Evolutionary conservation across 2,329 filamentous ascomycete species (phyloP), one percentile per base, ranked within the genome.

Genomic region (Colletotrichum sp.): DNA sequence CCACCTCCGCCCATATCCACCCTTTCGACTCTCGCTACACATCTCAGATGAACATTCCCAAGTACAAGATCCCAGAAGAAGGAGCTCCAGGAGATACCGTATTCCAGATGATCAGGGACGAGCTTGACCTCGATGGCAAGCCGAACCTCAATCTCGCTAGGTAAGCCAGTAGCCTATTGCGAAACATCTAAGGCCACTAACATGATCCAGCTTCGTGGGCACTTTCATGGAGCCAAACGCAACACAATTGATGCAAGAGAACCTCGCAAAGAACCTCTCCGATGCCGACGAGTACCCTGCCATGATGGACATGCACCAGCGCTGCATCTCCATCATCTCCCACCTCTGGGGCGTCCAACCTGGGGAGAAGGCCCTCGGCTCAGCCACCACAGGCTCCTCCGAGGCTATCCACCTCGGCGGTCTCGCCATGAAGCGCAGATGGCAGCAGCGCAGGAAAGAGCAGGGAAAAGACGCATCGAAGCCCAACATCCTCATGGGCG

Each of bases 401-500:
- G 93, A 94, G 80, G 93, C 92, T 1, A 93, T 94, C 72, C 91
- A 93, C 78, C 87, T 94, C 1, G 93, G 91, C 36, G 92, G 91
- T 2, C 83, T 94, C 24, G 92, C 93, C 5, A 94, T 95, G 93
- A 94, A 94, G 84, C 86, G 92, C n/a, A 86, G 90, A 24, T 94
- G 93, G 93, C 91, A 94, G 80, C 90, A 93, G 78, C 89, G 87
- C 77, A 87, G 92, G 31, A 85, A 83, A 69, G 86, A 85, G 0
- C 87, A 87, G 47, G 91, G 92, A 16, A 93, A 94, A 75, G 91
- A 93, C 76, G 89, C 87, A 2, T 86, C 82, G 2, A 90, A 89
- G 36, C 93, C 93, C 2, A 95, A 94, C 78, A 94, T 95, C 76
- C 85, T 95, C 78, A 94, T 95, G 93, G 93, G 92, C 2, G 87